Percentiles rank a stretch among this genome's conserved stretches.
These are phyloP conservation scores for Aspergillus sclerotioniger DNA, from an alignment of 495 filamentous ascomycete species.

Conservation along the genomic window DNA sequence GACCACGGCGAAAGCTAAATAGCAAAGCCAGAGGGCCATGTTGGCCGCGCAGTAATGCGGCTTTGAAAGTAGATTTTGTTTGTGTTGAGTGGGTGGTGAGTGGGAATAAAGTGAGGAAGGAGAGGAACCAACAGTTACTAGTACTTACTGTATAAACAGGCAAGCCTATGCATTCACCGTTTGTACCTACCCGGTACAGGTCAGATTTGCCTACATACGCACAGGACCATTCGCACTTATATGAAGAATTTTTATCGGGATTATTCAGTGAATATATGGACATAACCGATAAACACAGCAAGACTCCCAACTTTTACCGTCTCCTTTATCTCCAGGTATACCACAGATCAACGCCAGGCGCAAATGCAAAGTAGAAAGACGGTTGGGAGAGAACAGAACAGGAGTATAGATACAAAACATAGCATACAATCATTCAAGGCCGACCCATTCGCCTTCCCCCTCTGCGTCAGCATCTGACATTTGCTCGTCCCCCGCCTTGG, in stretches of 20 bases:
- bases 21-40: neutral
- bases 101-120: neutral
- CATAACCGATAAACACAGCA: constrained; percentile 19
- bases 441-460: constrained; percentile 36
- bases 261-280: constrained; percentile 1
- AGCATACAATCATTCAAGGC: constrained; percentile 36
- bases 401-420: constrained; percentile 26
- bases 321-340: constrained; percentile 31
- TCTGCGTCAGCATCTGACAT: constrained; percentile 38
- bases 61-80: neutral
- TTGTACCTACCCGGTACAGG: neutral
- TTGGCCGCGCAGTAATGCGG: neutral
- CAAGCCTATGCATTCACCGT: too few relatives aligned
- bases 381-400: constrained; percentile 12
- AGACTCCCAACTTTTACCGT: constrained; percentile 23
- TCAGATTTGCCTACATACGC: neutral
- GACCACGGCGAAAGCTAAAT: neutral
- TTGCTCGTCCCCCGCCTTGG: constrained; percentile 27
- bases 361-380: constrained; percentile 41
- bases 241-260: neutral
- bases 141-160: too few relatives aligned
- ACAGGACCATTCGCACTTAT: neutral
- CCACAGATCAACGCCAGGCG: constrained; percentile 41
- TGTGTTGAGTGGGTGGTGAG: neutral
- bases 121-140: constrained; percentile 1